Evolutionary conservation across 2,329 filamentous ascomycete species (phyloP), one percentile per base, ranked within the genome.

Genomic region (Xylaria sp.): DNA sequence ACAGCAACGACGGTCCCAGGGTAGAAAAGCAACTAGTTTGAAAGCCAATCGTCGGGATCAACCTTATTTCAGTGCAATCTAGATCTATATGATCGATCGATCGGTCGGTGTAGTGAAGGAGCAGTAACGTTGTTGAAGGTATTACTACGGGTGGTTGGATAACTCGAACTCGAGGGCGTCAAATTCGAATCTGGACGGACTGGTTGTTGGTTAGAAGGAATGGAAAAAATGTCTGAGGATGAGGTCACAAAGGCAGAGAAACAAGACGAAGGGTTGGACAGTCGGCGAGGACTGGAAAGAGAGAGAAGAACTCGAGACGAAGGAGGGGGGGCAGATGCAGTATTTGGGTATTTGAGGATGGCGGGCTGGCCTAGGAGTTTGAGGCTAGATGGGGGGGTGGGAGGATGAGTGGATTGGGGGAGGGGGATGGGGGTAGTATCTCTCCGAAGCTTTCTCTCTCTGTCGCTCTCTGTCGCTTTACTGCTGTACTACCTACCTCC

Each of bases 171-270:
- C 27, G 11, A 32, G 17, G 34, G 34, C 6, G 30, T 55, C 7
- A 27, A 19, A 17, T 9, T 47, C 53, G 61, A 51, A 60, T 45
- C 61, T 34, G 48, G 61, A 53, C 30, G 54, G 48, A 64, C 55
- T 47, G 51, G 45, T 53, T 24, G 36, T 51, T 62, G 57, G 60
- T 34, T 64, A 57, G 54, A 71, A 70, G 67, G 68, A 68, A 70
- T 48, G 65, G 55, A 69, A 27, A 69, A 27, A 69, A 71, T 61
- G 61, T 64, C 64, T 73, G 71, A 68, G 72, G 71, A 75, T 74
- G 70, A 74, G 71, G 71, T 74, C 72, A 76, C 72, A 62, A 67
- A 74, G 61, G 36, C 39, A 30, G 55, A 30, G 55, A 32, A 67
- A 64, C 12, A 61, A 54, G 56, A 67, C 50, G 27, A 68, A 64